Base-by-base conservation (phyloP, 176 grass and related monocot species). In the Chloris gayana region DNA sequence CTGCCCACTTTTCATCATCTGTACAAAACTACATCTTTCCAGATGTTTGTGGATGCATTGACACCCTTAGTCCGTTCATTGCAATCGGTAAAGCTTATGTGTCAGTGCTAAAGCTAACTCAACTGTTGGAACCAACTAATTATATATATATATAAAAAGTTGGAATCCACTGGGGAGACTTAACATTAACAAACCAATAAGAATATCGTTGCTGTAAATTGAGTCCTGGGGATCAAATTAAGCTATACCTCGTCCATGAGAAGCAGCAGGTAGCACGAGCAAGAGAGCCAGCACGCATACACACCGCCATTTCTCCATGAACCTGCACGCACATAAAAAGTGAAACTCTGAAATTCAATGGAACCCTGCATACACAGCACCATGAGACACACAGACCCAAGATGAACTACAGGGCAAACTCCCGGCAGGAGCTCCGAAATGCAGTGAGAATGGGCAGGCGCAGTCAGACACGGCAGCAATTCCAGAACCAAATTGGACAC, bases 221-320 rank as follows among this genome's bases (percentile, higher is more conserved):
- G 17, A 70, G 19, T 4, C 22, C 15, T 49, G 47, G 31, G 17
- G 24, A 60, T 33, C 14, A 24, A 45, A 78, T 42, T 14, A 27
- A 64, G 64, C 0, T 33, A 5, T 50, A 85, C 83, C 73, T 85
- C 59, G 33, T 38, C 58, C 83, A 33, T 85, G 75, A 26, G 70
- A 77, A 31, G 67, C 50, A 11, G 67, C 24, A 32, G 62, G 19
- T 30, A 89, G 60, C 78, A 85, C 35, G 30, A 85, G 78, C 69
- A 61, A 1, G 72, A 89, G 67, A 59, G 57, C 46, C 31, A 66
- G 24, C 38, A 60, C 67, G 9, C 39, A 0, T 30, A 56, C 1
- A 29, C 67, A 31, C 27, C 35, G 73, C 73, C 87, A 68, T 14
- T 73, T 61, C 83, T 60, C 87, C 87, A 89, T 85, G 67, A 60